Evolutionary conservation across 805 yeast genomes (phyloP).

Genomic region (Lipomyces kockii): DNA sequence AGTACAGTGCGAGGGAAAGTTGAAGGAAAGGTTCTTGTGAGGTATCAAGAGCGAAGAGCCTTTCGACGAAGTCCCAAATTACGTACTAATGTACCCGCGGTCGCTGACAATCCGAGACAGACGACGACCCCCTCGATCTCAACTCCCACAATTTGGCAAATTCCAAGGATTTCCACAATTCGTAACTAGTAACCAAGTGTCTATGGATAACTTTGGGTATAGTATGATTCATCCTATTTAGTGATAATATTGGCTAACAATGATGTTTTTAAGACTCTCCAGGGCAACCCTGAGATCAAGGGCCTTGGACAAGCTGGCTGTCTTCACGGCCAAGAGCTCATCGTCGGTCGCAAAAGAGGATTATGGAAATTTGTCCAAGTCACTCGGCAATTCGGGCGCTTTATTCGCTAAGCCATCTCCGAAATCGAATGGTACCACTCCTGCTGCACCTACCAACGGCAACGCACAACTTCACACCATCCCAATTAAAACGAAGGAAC

Average conservation of each 20-base stretch:
- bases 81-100: not conserved
- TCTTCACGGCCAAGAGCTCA: slow-evolving; percentile 42
- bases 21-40: too few relatives aligned
- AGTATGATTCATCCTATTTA: not conserved
- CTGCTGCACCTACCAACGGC: slow-evolving; percentile 26
- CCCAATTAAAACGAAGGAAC: slow-evolving; percentile 44
- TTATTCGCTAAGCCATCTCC: slow-evolving; percentile 35
- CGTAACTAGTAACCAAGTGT: not conserved
- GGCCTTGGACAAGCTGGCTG: slow-evolving; percentile 49
- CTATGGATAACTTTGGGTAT: slow-evolving; percentile 10
- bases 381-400: slow-evolving; percentile 40
- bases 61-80: not conserved
- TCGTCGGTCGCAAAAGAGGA: slow-evolving; percentile 30
- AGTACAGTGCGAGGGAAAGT: not conserved
- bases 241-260: not conserved
- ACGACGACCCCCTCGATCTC: not conserved
- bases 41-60: too few relatives aligned
- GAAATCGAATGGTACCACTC: slow-evolving; percentile 33
- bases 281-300: slow-evolving; percentile 47
- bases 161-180: not conserved
- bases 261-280: slow-evolving; percentile 42
- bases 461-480: slow-evolving; percentile 31
- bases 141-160: not conserved
- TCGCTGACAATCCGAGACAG: not conserved
- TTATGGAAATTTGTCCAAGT: slow-evolving; percentile 37